Evolutionary conservation across 768 basidiomycete species (phyloP).

Genomic region (Amanita jacksonii): DNA sequence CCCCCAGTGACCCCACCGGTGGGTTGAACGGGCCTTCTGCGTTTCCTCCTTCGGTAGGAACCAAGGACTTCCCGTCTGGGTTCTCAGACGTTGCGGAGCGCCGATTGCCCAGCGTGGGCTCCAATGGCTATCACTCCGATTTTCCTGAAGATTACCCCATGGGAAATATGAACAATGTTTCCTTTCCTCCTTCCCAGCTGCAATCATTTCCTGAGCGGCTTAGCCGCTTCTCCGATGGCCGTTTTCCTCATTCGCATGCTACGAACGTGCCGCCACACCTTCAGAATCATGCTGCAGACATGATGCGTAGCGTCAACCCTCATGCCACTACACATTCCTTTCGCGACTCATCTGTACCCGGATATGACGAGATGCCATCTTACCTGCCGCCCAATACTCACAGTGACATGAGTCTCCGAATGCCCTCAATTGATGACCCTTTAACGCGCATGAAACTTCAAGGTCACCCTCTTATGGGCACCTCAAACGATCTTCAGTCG

Average conservation of each 20-base stretch:
- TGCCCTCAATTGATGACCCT: slow-evolving; percentile 54
- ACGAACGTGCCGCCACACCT: slow-evolving; percentile 41
- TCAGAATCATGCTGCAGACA: slow-evolving; percentile 38
- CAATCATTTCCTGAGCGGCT: slow-evolving; percentile 54
- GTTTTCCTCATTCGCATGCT: slow-evolving; percentile 39
- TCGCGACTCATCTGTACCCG: slow-evolving; percentile 40
- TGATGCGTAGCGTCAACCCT: slow-evolving; percentile 61
- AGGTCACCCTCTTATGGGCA: slow-evolving; percentile 43
- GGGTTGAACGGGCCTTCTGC: slow-evolving; percentile 45
- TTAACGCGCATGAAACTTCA: slow-evolving; percentile 59
- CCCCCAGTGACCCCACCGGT: slow-evolving; percentile 54
- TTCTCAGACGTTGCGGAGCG: slow-evolving; percentile 59
- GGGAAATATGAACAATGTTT: slow-evolving; percentile 35
- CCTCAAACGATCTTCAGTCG: slow-evolving; percentile 65
- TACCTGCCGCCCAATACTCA: slow-evolving; percentile 46
- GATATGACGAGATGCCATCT: slow-evolving; percentile 50
- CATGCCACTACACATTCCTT: slow-evolving; percentile 54
- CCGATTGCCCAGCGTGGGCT: slow-evolving; percentile 36
- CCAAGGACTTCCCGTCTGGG: slow-evolving; percentile 48
- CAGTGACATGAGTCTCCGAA: slow-evolving; percentile 48
- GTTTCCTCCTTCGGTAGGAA: slow-evolving; percentile 36
- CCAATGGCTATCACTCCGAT: slow-evolving; percentile 44
- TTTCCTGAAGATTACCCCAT: slow-evolving; percentile 58
- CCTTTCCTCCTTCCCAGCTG: slow-evolving; percentile 39
- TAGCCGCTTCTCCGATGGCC: slow-evolving; percentile 43